Evolutionary conservation across 2,329 filamentous ascomycete species (phyloP).

Genomic region (Pestalotiopsis sp.): DNA sequence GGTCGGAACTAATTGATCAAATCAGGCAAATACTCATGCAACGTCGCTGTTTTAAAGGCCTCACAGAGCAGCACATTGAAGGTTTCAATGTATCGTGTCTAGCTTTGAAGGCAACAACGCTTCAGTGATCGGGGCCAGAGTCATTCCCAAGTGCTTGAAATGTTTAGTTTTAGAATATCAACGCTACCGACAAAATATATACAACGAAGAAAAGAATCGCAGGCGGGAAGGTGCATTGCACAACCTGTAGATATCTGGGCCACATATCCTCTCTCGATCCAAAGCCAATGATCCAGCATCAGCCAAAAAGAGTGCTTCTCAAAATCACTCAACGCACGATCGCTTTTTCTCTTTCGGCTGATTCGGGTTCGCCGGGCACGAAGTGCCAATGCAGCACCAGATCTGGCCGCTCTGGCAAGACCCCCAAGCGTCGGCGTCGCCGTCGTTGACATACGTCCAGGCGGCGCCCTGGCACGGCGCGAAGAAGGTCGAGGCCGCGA

Average conservation of each 20-base stretch:
- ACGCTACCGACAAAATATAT: not conserved
- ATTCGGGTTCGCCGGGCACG: conserved; percentile 16
- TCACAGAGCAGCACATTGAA: too few species aligned
- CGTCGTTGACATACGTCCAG: conserved; percentile 22
- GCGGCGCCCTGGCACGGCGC: conserved; percentile 21
- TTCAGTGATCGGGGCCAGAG: not conserved
- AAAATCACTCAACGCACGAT: not conserved
- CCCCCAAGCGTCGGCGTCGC: conserved; percentile 19
- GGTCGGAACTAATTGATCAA: too few species aligned
- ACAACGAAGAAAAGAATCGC: not conserved
- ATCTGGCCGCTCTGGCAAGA: conserved; percentile 19
- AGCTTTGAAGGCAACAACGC: too few species aligned
- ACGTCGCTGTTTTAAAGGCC: too few species aligned
- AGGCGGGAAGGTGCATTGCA: not conserved
- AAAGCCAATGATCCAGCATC: not conserved
- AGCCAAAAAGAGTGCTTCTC: not conserved
- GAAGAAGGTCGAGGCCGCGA: conserved; percentile 18
- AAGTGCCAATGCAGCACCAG: conserved; percentile 17
- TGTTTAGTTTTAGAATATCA: not conserved
- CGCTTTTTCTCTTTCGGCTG: conserved; percentile 2
- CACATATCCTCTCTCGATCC: not conserved
- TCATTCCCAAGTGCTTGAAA: not conserved
- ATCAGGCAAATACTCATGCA: too few species aligned
- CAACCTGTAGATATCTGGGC: too few species aligned
- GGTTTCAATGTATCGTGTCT: too few species aligned